phyloP scores from a whole-genome alignment of 106 monocot genomes.

The Cymbidium sinense region DNA sequence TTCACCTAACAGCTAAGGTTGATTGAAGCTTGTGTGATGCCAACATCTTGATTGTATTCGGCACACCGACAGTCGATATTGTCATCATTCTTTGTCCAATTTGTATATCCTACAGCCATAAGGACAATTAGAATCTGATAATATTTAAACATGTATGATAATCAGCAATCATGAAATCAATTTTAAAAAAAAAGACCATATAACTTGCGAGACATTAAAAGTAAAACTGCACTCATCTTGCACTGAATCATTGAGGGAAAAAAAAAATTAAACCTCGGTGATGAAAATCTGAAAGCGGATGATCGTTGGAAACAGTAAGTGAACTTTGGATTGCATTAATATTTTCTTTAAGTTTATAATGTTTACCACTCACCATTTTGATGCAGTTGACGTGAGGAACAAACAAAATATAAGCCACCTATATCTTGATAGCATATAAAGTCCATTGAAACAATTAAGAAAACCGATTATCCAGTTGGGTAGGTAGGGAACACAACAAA shows the following conservation, averaged over 20 bases:
- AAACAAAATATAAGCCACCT: too few species aligned
- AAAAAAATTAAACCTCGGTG: not conserved
- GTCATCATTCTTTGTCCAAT: slow-evolving; percentile 99
- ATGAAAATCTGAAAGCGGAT: not conserved
- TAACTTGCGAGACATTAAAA: not conserved
- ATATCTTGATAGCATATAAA: too few species aligned
- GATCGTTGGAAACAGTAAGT: too few species aligned
- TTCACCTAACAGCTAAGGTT: slow-evolving; percentile 86
- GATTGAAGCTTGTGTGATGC: slow-evolving; percentile 96
- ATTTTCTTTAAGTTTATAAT: too few species aligned
- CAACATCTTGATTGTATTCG: slow-evolving; percentile 87
- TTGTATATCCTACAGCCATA: slow-evolving; percentile 52
- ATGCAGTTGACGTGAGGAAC: too few species aligned
- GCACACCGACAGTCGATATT: slow-evolving; percentile 97
- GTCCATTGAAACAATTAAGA: too few species aligned
- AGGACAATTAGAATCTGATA: not conserved
- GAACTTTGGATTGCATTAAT: too few species aligned
- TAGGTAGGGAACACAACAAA: too few species aligned
- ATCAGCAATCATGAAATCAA: not conserved
- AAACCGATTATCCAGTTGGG: too few species aligned
- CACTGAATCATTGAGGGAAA: not conserved
- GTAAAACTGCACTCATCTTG: too few species aligned
- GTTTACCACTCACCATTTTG: too few species aligned
- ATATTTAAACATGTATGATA: not conserved
- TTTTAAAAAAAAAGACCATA: not conserved